These are phyloP conservation scores for Colletotrichum endophyticum DNA, from an alignment of 2,329 filamentous ascomycete species.

Conservation along the genomic window DNA sequence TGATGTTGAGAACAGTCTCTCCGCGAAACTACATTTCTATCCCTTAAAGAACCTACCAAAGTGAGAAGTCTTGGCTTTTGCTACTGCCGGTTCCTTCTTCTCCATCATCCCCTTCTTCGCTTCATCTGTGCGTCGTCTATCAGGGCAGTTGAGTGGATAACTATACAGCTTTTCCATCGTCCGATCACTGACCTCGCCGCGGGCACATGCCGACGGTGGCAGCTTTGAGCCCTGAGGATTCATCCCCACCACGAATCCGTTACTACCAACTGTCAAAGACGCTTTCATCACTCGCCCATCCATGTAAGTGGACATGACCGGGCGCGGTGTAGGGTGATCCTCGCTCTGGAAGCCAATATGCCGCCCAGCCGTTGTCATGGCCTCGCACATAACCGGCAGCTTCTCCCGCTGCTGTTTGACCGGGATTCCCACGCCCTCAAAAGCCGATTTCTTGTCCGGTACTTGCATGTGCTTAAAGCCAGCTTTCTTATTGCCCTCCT, in stretches of 20 bases:
- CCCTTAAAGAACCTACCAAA: no score
- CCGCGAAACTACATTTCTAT: no score
- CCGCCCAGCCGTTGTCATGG: neutral
- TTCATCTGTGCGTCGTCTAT: neutral
- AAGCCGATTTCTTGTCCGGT: neutral
- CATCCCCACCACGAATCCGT: neutral
- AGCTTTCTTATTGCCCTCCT: neutral
- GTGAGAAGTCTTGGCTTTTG: no score
- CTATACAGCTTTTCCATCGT: neutral
- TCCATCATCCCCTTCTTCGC: neutral
- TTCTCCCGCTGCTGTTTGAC: neutral
- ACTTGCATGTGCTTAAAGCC: neutral
- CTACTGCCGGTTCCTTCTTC: neutral
- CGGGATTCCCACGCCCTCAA: neutral
- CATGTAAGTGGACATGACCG: neutral
- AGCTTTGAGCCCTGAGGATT: neutral
- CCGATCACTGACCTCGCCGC: neutral
- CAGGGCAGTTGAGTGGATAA: neutral
- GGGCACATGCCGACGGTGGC: neutral
- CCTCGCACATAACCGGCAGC: neutral
- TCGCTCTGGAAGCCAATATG: neutral
- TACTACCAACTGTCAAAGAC: neutral
- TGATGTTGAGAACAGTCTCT: no score
- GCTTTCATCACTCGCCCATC: neutral
- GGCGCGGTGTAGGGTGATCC: neutral